Conservation (phyloP, 2,329 filamentous ascomycete species). For the Aspergillus carbonarius region DNA sequence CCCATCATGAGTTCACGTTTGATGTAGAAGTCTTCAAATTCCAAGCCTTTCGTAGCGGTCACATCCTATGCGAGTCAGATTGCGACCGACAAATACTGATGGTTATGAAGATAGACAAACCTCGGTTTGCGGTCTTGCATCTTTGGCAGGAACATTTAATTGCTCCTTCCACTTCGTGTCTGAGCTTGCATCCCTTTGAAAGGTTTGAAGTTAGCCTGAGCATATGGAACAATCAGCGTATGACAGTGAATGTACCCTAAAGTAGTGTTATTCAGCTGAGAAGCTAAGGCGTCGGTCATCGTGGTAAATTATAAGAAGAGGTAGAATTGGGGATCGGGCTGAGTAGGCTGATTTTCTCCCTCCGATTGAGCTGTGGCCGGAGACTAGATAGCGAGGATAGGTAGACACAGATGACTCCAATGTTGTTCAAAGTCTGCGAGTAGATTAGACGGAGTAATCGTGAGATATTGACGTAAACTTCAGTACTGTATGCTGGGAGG, state of each 20-base stretch:
- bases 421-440: neutral
- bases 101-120: slow-evolving; percentile 29
- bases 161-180: slow-evolving; percentile 47
- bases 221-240: slow-evolving; percentile 2
- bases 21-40: slow-evolving; percentile 95
- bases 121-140: slow-evolving; percentile 52
- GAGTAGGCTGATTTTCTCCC: neutral
- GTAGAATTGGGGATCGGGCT: neutral
- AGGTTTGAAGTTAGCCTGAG: slow-evolving; percentile 15
- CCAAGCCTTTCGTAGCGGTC: slow-evolving; percentile 93
- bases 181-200: slow-evolving; percentile 37
- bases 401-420: neutral
- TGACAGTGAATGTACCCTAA: slow-evolving; percentile 36
- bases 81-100: neutral
- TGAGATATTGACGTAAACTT: neutral
- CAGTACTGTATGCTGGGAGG: neutral
- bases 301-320: slow-evolving; percentile 21
- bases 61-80: slow-evolving; percentile 69
- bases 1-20: slow-evolving; percentile 97
- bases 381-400: neutral
- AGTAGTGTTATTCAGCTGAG: slow-evolving; percentile 46
- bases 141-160: slow-evolving; percentile 49
- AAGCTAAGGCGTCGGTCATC: slow-evolving; percentile 47
- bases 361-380: neutral
- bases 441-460: neutral